A percentile compares a stretch with the other conserved stretches of the same genome.
Evolutionary conservation across 495 filamentous ascomycete species (phyloP).

Genomic region (Tetracladium marchalianum): DNA sequence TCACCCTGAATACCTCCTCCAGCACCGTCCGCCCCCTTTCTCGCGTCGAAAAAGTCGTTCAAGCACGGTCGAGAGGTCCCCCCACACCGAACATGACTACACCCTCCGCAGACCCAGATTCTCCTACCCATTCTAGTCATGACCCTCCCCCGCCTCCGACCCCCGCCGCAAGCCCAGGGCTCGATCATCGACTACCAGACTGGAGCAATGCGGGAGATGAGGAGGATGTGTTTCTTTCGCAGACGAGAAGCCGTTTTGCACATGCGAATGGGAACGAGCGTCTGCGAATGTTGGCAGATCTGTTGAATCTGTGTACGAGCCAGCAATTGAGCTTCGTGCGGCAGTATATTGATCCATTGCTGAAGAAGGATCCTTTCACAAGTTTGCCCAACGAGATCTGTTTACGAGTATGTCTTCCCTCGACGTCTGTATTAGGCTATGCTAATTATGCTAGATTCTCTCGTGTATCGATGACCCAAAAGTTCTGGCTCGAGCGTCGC

Average conservation of each 20-base stretch:
- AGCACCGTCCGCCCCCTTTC: slow-evolving; percentile 11
- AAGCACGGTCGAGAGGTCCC: slow-evolving; percentile 37
- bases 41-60: slow-evolving; percentile 37
- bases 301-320: slow-evolving; percentile 86
- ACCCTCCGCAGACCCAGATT: slow-evolving; percentile 43
- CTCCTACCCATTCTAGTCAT: slow-evolving; percentile 22
- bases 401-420: slow-evolving; percentile 50
- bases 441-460: slow-evolving; percentile 49
- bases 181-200: slow-evolving; percentile 37
- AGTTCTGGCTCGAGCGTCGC: slow-evolving; percentile 81
- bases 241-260: slow-evolving; percentile 40
- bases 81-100: slow-evolving; percentile 49
- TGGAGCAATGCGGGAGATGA: slow-evolving; percentile 42
- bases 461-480: slow-evolving; percentile 93
- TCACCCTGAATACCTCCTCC: slow-evolving; percentile 18
- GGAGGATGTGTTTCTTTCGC: slow-evolving; percentile 40
- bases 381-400: slow-evolving; percentile 87
- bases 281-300: slow-evolving; percentile 61
- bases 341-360: slow-evolving; percentile 78
- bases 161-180: slow-evolving; percentile 45
- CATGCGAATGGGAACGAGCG: slow-evolving; percentile 39
- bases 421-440: neutral
- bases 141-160: slow-evolving; percentile 44
- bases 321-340: slow-evolving; percentile 92
- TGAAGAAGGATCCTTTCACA: slow-evolving; percentile 93